phyloP scores from a whole-genome alignment of 2,329 filamentous ascomycete species.

The Microdochium trichocladiopsis region DNA sequence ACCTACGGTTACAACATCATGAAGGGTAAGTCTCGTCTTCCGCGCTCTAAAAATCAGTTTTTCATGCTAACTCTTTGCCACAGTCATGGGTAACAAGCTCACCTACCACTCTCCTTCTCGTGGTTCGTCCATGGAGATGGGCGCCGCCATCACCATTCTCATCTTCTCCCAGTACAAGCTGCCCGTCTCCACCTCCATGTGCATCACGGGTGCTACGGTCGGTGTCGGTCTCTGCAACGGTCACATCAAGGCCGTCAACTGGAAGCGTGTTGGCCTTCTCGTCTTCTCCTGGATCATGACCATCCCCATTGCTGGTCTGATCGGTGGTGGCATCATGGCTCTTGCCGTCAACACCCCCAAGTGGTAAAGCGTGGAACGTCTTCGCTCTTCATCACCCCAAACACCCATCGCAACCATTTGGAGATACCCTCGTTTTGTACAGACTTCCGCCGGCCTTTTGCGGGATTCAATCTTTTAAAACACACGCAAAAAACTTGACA shows the following conservation, averaged over 20 bases:
- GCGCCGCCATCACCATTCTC: slow-evolving; percentile 68
- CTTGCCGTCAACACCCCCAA: slow-evolving; percentile 51
- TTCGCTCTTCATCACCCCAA: no score
- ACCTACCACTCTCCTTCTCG: slow-evolving; percentile 57
- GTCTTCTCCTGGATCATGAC: slow-evolving; percentile 61
- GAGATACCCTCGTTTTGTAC: no score
- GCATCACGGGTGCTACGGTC: slow-evolving; percentile 55
- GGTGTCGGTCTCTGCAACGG: slow-evolving; percentile 40
- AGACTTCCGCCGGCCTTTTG: no score
- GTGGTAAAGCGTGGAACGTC: slow-evolving; percentile 21
- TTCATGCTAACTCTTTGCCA: slow-evolving; percentile 9
- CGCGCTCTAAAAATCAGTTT: slow-evolving; percentile 5
- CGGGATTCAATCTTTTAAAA: no score
- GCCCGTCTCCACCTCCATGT: slow-evolving; percentile 72
- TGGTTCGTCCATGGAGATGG: slow-evolving; percentile 70
- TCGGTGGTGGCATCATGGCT: slow-evolving; percentile 45
- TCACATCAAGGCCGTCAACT: slow-evolving; percentile 66
- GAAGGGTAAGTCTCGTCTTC: slow-evolving; percentile 50
- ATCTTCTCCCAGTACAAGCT: slow-evolving; percentile 70
- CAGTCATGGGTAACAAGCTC: slow-evolving; percentile 69
- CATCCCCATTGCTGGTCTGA: slow-evolving; percentile 53
- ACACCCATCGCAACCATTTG: no score
- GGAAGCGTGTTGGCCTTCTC: slow-evolving; percentile 62
- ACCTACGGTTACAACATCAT: slow-evolving; percentile 82
- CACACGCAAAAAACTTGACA: no score